Conservation (phyloP, 805 yeast species). For the Spathaspora gorwiae region DNA sequence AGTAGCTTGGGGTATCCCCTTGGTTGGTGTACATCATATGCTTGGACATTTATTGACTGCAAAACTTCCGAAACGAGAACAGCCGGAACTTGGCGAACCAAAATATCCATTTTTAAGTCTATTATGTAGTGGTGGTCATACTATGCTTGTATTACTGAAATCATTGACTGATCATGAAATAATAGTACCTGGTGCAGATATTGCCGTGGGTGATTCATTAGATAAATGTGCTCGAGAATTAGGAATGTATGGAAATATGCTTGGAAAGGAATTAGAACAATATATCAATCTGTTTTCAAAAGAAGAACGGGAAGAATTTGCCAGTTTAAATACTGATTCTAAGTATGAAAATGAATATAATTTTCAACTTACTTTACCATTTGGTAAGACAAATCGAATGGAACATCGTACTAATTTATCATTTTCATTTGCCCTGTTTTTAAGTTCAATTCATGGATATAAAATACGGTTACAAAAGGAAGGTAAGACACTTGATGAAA, state of each 20-base stretch:
- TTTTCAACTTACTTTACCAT: conserved; percentile 26
- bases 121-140: conserved; percentile 91
- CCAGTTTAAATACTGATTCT: conserved; percentile 15
- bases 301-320: conserved; percentile 22
- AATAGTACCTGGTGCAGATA: conserved; percentile 71
- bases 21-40: conserved; percentile 95
- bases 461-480: conserved; percentile 5
- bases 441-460: conserved; percentile 46
- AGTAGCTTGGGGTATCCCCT: conserved; percentile 70
- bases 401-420: conserved; percentile 20
- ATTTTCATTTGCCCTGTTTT: conserved; percentile 78
- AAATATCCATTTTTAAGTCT: conserved; percentile 68
- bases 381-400: conserved; percentile 5
- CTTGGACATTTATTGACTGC: conserved; percentile 76
- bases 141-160: conserved; percentile 71
- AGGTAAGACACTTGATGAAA: conserved; percentile 6
- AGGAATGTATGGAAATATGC: conserved; percentile 77
- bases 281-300: conserved; percentile 37
- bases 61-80: conserved; percentile 20
- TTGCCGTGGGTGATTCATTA: conserved; percentile 89
- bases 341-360: conserved; percentile 18
- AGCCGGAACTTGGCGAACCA: conserved; percentile 51
- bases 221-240: conserved; percentile 89
- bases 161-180: conserved; percentile 65
- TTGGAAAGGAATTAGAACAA: conserved; percentile 76